Evolutionary conservation across 2,329 filamentous ascomycete species (phyloP), one percentile per base, ranked within the genome.

Genomic region (Cryphonectria japonica): DNA sequence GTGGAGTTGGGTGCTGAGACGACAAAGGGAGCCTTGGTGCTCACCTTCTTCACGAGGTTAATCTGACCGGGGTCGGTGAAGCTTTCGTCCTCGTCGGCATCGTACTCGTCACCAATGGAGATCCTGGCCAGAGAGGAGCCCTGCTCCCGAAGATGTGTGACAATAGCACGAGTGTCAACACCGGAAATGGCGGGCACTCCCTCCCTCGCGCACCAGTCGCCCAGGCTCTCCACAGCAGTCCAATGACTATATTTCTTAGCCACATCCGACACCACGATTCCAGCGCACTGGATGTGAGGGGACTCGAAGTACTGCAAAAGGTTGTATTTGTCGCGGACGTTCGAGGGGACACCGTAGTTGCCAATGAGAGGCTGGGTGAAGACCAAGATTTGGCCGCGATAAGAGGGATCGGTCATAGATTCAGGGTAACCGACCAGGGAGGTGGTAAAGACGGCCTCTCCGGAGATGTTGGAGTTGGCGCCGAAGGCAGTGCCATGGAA

Each of bases 251-350:
- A 98, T 80, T 95, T 89, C 80, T 93, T 87, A 61, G 96, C 95
- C 74, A 95, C 94, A 80, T 99, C 96, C 77, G 95, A 94, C 68
- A 99, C 96, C 63, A 99, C 95, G 67, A 99, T 92, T 82, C 95
- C 96, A 73, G 93, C 93, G 72, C 95, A 97, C 86, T 99, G 96
- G 75, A 99, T 95, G 83, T 98, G 94, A 68, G 96, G 96, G 39
- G 94, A 98, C 84, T 99, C 96, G 78, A 99, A 99, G 87, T 98
- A 97, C 85, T 96, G 96, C 80, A 98, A 87, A 72, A 99, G 89
- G 77, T 96, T 96, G 82, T 90, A 93, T 82, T 95, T 85, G 82
- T 99, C 96, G 75, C 94, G 92, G 78, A 91, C 88, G 74, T 87
- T 90, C 43, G 94, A 97, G 22, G 96, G 96, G 26, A 99, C 95